phyloP scores from a whole-genome alignment of 1,284 basidiomycete species.

The Melampsora americana region DNA sequence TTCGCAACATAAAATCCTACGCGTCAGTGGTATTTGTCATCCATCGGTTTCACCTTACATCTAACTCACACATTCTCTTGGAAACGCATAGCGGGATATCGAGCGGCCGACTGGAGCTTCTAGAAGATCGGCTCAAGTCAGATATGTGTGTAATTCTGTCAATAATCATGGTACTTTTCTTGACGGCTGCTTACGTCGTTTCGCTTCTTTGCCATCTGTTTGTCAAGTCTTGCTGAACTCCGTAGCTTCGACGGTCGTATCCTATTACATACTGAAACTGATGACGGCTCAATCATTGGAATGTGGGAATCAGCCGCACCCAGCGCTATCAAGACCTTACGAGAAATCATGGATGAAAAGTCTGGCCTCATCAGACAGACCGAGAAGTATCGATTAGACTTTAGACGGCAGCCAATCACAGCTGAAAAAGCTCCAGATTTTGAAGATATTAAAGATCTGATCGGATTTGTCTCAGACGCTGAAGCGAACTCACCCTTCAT shows the following conservation, averaged over 20 bases:
- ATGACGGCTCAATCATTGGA: slow-evolving; percentile 84
- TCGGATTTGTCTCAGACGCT: slow-evolving; percentile 75
- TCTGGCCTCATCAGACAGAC: slow-evolving; percentile 48
- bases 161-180: too few relatives aligned
- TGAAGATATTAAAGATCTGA: slow-evolving; percentile 59
- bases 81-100: slow-evolving; percentile 89
- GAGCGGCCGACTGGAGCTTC: slow-evolving; percentile 73
- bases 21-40: slow-evolving; percentile 49
- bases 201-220: background rate
- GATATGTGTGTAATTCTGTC: slow-evolving; percentile 62
- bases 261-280: slow-evolving; percentile 82
- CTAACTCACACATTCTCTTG: slow-evolving; percentile 69
- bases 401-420: slow-evolving; percentile 54
- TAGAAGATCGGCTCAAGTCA: slow-evolving; percentile 85
- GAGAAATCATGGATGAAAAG: slow-evolving; percentile 79
- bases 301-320: slow-evolving; percentile 87
- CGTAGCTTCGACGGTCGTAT: slow-evolving; percentile 78
- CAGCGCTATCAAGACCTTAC: slow-evolving; percentile 71
- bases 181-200: background rate
- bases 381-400: slow-evolving; percentile 49
- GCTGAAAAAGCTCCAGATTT: slow-evolving; percentile 54
- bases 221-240: slow-evolving; percentile 65
- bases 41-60: too few relatives aligned
- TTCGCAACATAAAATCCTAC: slow-evolving; percentile 54
- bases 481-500: slow-evolving; percentile 77